A percentile compares a stretch with the other conserved stretches of the same genome.
These are phyloP conservation scores for Rhytidiadelphus loreus DNA, from an alignment of 225 moss, liverwort and hornwort species.

Conservation along the genomic window DNA sequence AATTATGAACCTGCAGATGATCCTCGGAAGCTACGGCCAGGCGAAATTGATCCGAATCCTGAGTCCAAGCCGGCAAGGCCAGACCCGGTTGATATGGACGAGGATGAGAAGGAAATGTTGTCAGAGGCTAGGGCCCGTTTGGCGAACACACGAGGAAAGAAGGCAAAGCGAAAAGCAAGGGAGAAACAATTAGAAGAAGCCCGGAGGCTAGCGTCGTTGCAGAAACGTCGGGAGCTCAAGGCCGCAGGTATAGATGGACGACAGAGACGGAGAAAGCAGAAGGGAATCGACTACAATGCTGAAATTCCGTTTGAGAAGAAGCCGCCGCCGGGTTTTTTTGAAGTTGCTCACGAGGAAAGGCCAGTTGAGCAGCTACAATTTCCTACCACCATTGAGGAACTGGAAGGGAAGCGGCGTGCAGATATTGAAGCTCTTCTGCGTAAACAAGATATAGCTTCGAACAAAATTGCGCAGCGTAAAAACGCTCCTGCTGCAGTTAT, in stretches of 20 bases:
- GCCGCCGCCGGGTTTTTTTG: constrained; percentile 77
- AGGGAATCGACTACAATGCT: constrained; percentile 93
- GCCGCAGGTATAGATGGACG: constrained; percentile 91
- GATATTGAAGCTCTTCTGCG: constrained; percentile 73
- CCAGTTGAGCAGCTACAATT: constrained; percentile 75
- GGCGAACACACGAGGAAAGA: constrained; percentile 91
- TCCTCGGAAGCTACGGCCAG: constrained; percentile 86
- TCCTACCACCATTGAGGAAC: constrained; percentile 79
- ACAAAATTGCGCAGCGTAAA: constrained; percentile 75
- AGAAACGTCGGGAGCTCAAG: constrained; percentile 90
- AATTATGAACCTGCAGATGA: constrained; percentile 92
- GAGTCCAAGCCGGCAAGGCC: constrained; percentile 95
- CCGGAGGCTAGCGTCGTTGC: constrained; percentile 77
- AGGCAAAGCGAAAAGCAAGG: constrained; percentile 88
- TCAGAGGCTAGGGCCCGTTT: constrained; percentile 91
- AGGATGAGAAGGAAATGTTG: constrained; percentile 96
- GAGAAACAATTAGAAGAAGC: constrained; percentile 95
- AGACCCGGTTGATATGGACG: constrained; percentile 95
- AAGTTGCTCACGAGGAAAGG: constrained; percentile 67
- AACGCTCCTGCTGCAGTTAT: constrained; percentile 75
- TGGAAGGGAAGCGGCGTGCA: constrained; percentile 85
- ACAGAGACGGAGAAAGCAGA: constrained; percentile 81
- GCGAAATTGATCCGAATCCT: constrained; percentile 92
- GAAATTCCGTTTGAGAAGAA: constrained; percentile 92
- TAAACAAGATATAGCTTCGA: constrained; percentile 74